Conservation (phyloP, 352 stramenopile species). For the Aphanomyces astaci region DNA sequence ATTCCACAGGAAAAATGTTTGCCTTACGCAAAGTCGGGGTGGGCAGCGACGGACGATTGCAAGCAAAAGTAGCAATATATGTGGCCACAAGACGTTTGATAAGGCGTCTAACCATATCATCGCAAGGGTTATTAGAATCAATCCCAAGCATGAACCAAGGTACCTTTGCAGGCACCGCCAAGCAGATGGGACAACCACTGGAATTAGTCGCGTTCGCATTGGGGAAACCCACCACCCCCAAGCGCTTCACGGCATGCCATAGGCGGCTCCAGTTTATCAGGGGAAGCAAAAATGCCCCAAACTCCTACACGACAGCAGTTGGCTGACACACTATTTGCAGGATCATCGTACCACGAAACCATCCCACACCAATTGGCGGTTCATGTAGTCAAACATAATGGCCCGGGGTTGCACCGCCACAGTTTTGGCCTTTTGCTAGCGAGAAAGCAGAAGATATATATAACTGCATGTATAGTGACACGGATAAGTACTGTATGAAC, state of each 20-base stretch:
- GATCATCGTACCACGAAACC: slow-evolving; percentile 53
- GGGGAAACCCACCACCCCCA: too few relatives aligned
- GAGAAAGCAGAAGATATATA: neutral
- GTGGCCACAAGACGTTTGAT: slow-evolving; percentile 82
- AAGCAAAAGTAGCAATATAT: slow-evolving; percentile 84
- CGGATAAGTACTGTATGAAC: slow-evolving; percentile 6
- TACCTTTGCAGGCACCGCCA: slow-evolving; percentile 46
- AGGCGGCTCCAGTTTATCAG: slow-evolving; percentile 59
- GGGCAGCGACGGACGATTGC: slow-evolving; percentile 55
- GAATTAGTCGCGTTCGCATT: too few relatives aligned
- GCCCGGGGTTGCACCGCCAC: slow-evolving; percentile 34
- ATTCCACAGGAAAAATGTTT: slow-evolving; percentile 22
- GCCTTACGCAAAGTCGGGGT: slow-evolving; percentile 69
- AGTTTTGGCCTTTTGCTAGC: neutral
- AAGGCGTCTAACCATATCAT: too few relatives aligned
- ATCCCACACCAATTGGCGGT: slow-evolving; percentile 71
- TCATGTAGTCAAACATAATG: slow-evolving; percentile 87
- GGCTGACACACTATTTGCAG: neutral
- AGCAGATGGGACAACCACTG: slow-evolving; percentile 63
- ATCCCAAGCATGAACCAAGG: neutral
- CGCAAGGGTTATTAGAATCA: too few relatives aligned
- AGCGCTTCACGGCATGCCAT: slow-evolving; percentile 17
- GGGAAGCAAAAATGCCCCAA: slow-evolving; percentile 66
- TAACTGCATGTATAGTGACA: too few relatives aligned
- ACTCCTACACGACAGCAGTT: slow-evolving; percentile 45